These are phyloP conservation scores for Vachellia pachyceras DNA, from an alignment of 306 rosid genomes.

Conservation along the genomic window DNA sequence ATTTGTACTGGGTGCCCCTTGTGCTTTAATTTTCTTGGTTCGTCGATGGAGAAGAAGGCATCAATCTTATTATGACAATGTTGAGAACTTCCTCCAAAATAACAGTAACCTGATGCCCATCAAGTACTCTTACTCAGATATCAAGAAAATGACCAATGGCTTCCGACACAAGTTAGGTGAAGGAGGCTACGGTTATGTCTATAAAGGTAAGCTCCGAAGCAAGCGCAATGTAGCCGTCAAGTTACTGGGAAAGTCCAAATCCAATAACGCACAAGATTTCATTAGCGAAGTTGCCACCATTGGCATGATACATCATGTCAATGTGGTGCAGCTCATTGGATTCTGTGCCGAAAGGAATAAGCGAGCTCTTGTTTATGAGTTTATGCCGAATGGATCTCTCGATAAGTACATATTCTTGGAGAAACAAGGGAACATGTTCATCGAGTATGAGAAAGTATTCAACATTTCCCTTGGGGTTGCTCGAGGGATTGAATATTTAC, in stretches of 20 bases:
- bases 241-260: not conserved
- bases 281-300: not conserved
- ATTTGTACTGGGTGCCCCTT: not conserved
- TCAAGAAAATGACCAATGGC: slow-evolving; percentile 13
- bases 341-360: not conserved
- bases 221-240: not conserved
- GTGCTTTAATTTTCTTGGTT: not conserved
- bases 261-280: not conserved
- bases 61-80: not conserved
- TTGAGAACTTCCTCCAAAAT: slow-evolving; percentile 29
- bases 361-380: not conserved
- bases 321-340: slow-evolving; percentile 8
- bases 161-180: slow-evolving; percentile 21
- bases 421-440: not conserved
- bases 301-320: not conserved
- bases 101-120: slow-evolving; percentile 28
- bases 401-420: not conserved
- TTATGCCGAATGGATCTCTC: not conserved
- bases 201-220: not conserved
- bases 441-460: not conserved
- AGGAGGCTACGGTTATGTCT: not conserved
- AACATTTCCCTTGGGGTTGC: not conserved
- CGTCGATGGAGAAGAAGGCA: not conserved
- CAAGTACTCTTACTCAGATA: slow-evolving; percentile 21
- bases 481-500: not conserved